A percentile compares a stretch with the other conserved stretches of the same genome.
Conservation (phyloP, 306 rosid genomes). For the Astragalus membranaceus region DNA sequence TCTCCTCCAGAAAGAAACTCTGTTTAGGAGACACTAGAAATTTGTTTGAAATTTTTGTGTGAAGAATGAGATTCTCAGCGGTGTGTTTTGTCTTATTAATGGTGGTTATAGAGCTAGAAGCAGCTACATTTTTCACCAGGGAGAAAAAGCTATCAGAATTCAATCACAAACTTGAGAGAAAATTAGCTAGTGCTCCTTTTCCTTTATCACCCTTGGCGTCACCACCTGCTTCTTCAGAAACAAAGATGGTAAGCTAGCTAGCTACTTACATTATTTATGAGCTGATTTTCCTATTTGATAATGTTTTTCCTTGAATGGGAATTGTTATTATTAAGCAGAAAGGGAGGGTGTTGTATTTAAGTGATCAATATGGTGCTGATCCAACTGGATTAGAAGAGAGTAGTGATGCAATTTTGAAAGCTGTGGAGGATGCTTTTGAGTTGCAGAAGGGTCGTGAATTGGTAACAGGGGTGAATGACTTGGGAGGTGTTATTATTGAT, state of each 20-base stretch:
- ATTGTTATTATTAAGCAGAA: conserved; percentile 19
- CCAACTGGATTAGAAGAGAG: conserved; percentile 53
- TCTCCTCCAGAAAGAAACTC: neutral
- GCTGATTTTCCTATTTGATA: neutral
- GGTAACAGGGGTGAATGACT: conserved; percentile 45
- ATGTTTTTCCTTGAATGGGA: neutral
- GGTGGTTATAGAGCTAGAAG: neutral
- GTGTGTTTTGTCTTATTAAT: conserved; percentile 19
- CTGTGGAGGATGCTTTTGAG: conserved; percentile 41
- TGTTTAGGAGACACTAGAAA: too few species aligned
- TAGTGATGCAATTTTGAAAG: conserved; percentile 34
- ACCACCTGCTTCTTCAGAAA: conserved; percentile 24
- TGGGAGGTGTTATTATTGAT: conserved; percentile 61
- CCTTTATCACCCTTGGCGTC: neutral
- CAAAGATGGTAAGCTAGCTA: conserved; percentile 14
- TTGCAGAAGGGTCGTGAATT: conserved; percentile 30
- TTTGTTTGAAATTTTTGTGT: neutral
- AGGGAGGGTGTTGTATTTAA: conserved; percentile 42
- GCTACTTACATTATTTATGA: neutral
- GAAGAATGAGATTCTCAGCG: conserved; percentile 19
- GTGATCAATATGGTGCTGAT: conserved; percentile 55
- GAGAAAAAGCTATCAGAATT: conserved; percentile 17
- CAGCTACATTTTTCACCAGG: neutral
- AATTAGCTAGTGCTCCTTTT: neutral
- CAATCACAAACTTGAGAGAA: conserved; percentile 13